Base-by-base conservation (phyloP, 1,139 yeast genomes). In the Hansenula lynferdii region DNA sequence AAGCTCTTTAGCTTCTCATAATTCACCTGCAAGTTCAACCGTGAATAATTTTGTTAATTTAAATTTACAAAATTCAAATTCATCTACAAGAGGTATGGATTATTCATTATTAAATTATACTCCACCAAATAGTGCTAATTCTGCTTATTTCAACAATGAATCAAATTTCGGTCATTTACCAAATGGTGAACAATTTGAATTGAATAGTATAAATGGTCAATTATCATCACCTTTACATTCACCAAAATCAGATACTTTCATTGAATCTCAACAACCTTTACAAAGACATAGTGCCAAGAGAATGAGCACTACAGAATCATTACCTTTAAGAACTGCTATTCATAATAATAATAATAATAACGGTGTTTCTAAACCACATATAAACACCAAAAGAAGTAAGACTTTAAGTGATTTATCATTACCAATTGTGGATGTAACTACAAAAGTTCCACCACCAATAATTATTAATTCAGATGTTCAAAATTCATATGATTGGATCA, bases 211-310 rank as follows among this genome's bases (percentile, higher is more conserved):
- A 20, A 30, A 30, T 8, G n/a, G 26, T 12, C 33, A 30, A 30
- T 15, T 22, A 11, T 34, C 32, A 17, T 34, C 37, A 11, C 37
- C 37, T 17, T n/a, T 34, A 18, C 26, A 34, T 9, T 34, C 37
- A 10, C 37, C 37, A 28, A 34, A 34, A 10, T 21, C 28, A 6
- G 27, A 8, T 8, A 11, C 18, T 8, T 16, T 21, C 11, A 12
- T 14, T 22, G 33, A 30, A 12, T 19, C 31, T n/a, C 31, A 28
- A 19, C 22, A 18, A 8, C 9, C 29, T n/a, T n/a, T 17, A 20
- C 19, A 20, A 19, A 26, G 31, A 27, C 16, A 21, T 24, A 8
- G 19, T 34, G 19, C 26, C 8, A 34, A 23, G 12, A 18, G 12
- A 14, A 25, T 16, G 18, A 19, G 24, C 18, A 28, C 18, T 7